Percentiles rank a stretch among this genome's conserved stretches.
Evolutionary conservation across 2,329 filamentous ascomycete species (phyloP).

Genomic region (Venturia pyrina): DNA sequence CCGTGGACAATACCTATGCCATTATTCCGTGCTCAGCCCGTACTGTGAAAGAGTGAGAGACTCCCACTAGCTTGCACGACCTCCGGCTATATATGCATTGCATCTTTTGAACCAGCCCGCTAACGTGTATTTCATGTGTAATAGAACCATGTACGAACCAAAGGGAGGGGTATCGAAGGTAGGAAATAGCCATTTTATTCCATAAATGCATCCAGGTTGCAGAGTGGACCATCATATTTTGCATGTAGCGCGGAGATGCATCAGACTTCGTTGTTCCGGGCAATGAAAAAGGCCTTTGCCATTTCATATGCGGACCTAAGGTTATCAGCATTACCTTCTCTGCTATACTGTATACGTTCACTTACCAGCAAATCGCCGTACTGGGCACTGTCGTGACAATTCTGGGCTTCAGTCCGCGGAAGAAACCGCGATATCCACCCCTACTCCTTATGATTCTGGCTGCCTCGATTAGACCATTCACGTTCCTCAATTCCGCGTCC

Average conservation of each 20-base stretch:
- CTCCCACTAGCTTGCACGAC: neutral
- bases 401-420: conserved; percentile 82
- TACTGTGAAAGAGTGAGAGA: neutral
- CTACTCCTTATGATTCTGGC: conserved; percentile 72
- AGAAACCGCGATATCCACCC: conserved; percentile 79
- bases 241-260: neutral
- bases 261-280: conserved; percentile 21
- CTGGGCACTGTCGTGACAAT: conserved; percentile 97
- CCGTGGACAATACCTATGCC: neutral
- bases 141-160: neutral
- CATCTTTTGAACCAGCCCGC: neutral
- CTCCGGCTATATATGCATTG: neutral
- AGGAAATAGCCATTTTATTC: neutral
- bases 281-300: conserved; percentile 58
- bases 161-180: conserved; percentile 2
- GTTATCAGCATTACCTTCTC: conserved; percentile 14
- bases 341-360: conserved; percentile 12
- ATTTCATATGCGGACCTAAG: conserved; percentile 55
- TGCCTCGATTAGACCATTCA: conserved; percentile 70
- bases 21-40: neutral
- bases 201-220: neutral
- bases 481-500: conserved; percentile 73
- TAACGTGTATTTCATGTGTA: neutral
- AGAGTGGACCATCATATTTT: neutral
- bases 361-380: conserved; percentile 97